phyloP scores from a whole-genome alignment of 257 asterid genomes.

The Rehmannia glutinosa region DNA sequence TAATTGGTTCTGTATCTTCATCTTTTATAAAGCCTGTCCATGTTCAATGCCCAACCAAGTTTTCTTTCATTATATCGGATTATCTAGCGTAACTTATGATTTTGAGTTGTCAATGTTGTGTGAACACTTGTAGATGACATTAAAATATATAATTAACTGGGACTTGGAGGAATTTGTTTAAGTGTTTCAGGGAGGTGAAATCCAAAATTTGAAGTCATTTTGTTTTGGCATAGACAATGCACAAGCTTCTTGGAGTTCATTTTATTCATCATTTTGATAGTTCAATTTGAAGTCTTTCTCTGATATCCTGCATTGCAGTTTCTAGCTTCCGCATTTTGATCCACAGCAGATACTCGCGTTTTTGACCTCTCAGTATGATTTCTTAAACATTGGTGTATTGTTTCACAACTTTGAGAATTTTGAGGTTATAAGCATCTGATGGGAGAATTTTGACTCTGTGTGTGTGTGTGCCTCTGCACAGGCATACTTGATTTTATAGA shows the following conservation, averaged over 20 bases:
- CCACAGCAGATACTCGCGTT: not conserved
- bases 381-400: not conserved
- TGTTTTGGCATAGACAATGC: not conserved
- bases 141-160: not conserved
- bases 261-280: constrained; percentile 5
- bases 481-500: not conserved
- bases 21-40: not conserved
- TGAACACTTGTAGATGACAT: not conserved
- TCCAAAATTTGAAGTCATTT: constrained; percentile 5
- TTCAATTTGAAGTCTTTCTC: not conserved
- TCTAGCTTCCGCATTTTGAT: not conserved
- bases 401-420: not conserved
- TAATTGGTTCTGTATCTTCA: constrained; percentile 2
- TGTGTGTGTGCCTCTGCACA: constrained; percentile 22
- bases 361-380: not conserved
- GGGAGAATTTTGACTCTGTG: no score
- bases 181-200: constrained; percentile 6
- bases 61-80: not conserved
- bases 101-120: not conserved
- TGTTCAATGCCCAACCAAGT: constrained; percentile 3
- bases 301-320: not conserved
- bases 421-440: not conserved
- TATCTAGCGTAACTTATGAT: not conserved
- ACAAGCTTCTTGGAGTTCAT: not conserved
- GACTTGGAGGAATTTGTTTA: not conserved